Base-by-base conservation (phyloP, 345 rosid genomes). In the Cochlearia excelsa region DNA sequence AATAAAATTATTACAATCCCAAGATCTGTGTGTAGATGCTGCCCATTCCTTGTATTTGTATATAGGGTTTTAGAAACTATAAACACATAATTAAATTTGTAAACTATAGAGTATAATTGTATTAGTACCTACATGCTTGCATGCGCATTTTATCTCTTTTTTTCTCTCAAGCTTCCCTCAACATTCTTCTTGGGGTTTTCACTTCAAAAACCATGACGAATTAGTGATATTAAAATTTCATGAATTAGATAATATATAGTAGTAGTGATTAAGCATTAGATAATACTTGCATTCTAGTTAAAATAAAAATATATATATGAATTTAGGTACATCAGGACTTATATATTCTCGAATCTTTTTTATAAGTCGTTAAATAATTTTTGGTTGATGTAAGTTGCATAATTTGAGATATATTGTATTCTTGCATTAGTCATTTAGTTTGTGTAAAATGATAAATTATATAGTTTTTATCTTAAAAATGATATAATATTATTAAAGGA, bases 101-200 rank as follows among this genome's bases (percentile, higher is more conserved):
- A 60, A 66, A 61, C 42, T 61, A 33, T 33, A 68, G 39, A 66
- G 73, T 70, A 6, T 70, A 16, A 16, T 16, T 16, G 23, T 16
- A 72, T 45, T 62, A 57, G 57, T 63, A 71, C 47, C 26, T 57
- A 46, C 68, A 57, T 61, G 63, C 69, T 57, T 77, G 92, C 90
- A 82, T 82, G 86, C 86, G 88, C 80, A 68, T 73, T 76, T 74
- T 59, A 48, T 68, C 71, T 61, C 57, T 64, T 71, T 73, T 43
- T 66, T 69, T 71, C 70, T 61, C 73, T 70, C 51, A 54, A 38
- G 51, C 59, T 53, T 37, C 37, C 9, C 48, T 35, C 39, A 49
- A 63, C 44, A 70, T 51, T 70, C 49, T 63, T 70, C 65, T 70
- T 26, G 74, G 56, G 44, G 1, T 54, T 53, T 46, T 68, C 55